Percentiles rank a stretch among this genome's conserved stretches.
These are phyloP conservation scores for Bipolaris victoriae DNA, from an alignment of 2,329 filamentous ascomycete genomes.

Conservation along the genomic window DNA sequence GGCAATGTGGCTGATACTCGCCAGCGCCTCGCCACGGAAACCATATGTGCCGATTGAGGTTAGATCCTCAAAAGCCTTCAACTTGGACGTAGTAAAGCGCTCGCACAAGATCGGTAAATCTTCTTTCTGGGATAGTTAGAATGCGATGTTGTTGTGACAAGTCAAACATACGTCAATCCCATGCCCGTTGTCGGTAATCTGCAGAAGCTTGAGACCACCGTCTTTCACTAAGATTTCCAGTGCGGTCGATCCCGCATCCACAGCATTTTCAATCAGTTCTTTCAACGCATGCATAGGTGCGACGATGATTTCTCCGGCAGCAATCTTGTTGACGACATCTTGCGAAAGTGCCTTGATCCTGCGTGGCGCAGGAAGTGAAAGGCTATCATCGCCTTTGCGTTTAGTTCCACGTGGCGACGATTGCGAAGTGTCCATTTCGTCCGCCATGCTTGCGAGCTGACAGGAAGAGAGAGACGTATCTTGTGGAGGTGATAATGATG, in stretches of 20 bases:
- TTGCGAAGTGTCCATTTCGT: slow-evolving; percentile 38
- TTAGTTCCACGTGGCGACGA: slow-evolving; percentile 45
- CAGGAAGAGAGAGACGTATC: slow-evolving; percentile 1
- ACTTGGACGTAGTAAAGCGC: slow-evolving; percentile 94
- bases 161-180: slow-evolving; percentile 78
- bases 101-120: slow-evolving; percentile 92
- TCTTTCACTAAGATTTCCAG: slow-evolving; percentile 94
- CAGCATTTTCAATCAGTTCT: slow-evolving; percentile 94
- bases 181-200: slow-evolving; percentile 96
- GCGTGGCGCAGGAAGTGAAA: slow-evolving; percentile 47
- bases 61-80: slow-evolving; percentile 91
- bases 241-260: slow-evolving; percentile 93
- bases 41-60: slow-evolving; percentile 91
- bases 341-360: slow-evolving; percentile 79
- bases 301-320: slow-evolving; percentile 96
- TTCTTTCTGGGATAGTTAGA: slow-evolving; percentile 68
- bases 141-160: neutral
- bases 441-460: slow-evolving; percentile 28
- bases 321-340: slow-evolving; percentile 97
- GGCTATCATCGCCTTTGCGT: slow-evolving; percentile 43
- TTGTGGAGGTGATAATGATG: slow-evolving; percentile 16
- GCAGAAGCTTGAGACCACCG: slow-evolving; percentile 89
- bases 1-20: slow-evolving; percentile 97
- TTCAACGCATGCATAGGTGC: slow-evolving; percentile 95
- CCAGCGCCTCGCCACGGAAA: slow-evolving; percentile 94